phyloP scores from a whole-genome alignment of 2,329 filamentous ascomycete species.

The Hypoxylon sp. region DNA sequence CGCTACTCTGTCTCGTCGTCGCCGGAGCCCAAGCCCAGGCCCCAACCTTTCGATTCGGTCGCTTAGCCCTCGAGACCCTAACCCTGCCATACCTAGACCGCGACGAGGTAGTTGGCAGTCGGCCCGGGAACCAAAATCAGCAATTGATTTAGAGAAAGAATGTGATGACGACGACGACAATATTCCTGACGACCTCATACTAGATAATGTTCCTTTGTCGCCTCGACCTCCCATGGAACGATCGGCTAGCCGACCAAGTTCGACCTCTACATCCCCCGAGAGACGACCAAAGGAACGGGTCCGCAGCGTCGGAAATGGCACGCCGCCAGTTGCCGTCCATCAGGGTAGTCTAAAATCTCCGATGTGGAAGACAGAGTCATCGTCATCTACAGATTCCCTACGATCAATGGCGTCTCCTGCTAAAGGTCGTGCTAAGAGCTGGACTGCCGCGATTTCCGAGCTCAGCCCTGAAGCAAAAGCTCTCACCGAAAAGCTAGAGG shows the following conservation, averaged over 20 bases:
- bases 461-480: slow-evolving; percentile 81
- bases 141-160: slow-evolving; percentile 80
- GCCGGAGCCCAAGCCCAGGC: slow-evolving; percentile 69
- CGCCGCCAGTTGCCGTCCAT: slow-evolving; percentile 71
- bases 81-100: slow-evolving; percentile 56
- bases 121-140: slow-evolving; percentile 74
- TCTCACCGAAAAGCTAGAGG: slow-evolving; percentile 84
- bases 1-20: slow-evolving; percentile 58
- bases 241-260: slow-evolving; percentile 67
- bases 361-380: slow-evolving; percentile 65
- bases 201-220: slow-evolving; percentile 87
- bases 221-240: slow-evolving; percentile 75
- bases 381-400: slow-evolving; percentile 54
- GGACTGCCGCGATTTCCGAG: slow-evolving; percentile 78
- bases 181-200: slow-evolving; percentile 82
- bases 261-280: slow-evolving; percentile 69
- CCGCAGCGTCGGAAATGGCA: slow-evolving; percentile 74
- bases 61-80: slow-evolving; percentile 62
- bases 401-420: slow-evolving; percentile 58
- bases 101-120: slow-evolving; percentile 81
- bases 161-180: slow-evolving; percentile 84
- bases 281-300: slow-evolving; percentile 66
- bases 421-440: slow-evolving; percentile 77
- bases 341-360: slow-evolving; percentile 73
- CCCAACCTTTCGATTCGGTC: slow-evolving; percentile 60